These are phyloP conservation scores for Penicillium tannophilum DNA, from an alignment of 495 filamentous ascomycete species.

Conservation along the genomic window DNA sequence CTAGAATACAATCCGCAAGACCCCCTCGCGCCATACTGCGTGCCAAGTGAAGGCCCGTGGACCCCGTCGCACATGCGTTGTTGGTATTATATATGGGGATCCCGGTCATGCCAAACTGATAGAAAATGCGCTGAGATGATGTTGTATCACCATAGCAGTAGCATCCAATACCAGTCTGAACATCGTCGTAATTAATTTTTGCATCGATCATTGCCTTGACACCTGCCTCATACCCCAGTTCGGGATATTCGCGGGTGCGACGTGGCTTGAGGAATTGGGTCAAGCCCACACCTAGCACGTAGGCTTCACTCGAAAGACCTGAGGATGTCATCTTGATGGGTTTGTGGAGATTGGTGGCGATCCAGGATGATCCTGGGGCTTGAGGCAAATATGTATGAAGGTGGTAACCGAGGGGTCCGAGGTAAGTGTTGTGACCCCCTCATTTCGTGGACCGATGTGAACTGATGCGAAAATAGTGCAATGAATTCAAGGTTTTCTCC, in stretches of 20 bases:
- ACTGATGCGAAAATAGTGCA: not conserved
- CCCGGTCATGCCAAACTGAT: slow-evolving; percentile 87
- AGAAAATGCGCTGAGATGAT: slow-evolving; percentile 73
- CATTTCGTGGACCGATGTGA: not conserved
- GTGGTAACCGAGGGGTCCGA: slow-evolving; percentile 4
- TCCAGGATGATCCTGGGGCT: not conserved
- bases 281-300: slow-evolving; percentile 24
- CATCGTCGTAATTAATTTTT: slow-evolving; percentile 83
- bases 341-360: not conserved
- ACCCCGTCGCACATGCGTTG: slow-evolving; percentile 86
- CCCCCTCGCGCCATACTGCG: slow-evolving; percentile 68
- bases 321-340: not conserved
- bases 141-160: slow-evolving; percentile 88
- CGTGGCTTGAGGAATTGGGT: slow-evolving; percentile 30
- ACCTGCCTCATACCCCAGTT: slow-evolving; percentile 25
- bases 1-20: slow-evolving; percentile 71
- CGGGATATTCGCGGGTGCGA: slow-evolving; percentile 27
- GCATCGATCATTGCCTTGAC: slow-evolving; percentile 82
- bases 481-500: not conserved
- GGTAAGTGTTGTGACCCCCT: not conserved
- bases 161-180: slow-evolving; percentile 81
- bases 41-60: slow-evolving; percentile 74
- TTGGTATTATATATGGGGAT: slow-evolving; percentile 88
- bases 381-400: not conserved
- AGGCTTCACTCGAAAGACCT: slow-evolving; percentile 8